Percentiles rank a stretch among this genome's conserved stretches.
These are phyloP conservation scores for Coleophoma crateriformis DNA, from an alignment of 2,329 filamentous ascomycete genomes.

Conservation along the genomic window DNA sequence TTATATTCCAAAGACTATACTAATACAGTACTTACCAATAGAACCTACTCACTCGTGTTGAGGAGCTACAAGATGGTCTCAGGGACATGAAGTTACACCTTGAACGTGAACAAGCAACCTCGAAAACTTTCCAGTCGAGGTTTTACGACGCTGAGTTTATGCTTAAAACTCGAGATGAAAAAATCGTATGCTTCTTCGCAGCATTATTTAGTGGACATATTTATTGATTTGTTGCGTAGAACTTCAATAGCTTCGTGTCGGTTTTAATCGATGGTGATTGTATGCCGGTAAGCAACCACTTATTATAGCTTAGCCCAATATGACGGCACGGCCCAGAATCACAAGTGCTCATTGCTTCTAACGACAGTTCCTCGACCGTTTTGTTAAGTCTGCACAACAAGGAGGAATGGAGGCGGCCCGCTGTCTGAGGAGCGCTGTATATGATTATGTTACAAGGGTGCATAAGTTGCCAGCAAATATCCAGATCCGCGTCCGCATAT, in stretches of 20 bases:
- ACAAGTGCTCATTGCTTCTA: too few species aligned
- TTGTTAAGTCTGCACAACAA: slow-evolving; percentile 23
- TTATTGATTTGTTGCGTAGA: background rate
- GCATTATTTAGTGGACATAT: too few species aligned
- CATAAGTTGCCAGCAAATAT: slow-evolving; percentile 7
- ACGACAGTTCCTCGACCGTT: slow-evolving; percentile 26
- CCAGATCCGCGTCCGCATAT: slow-evolving; percentile 29
- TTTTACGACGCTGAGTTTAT: too few species aligned
- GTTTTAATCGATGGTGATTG: slow-evolving; percentile 33
- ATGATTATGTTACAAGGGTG: slow-evolving; percentile 5
- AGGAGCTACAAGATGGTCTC: too few species aligned
- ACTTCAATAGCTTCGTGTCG: slow-evolving; percentile 21
- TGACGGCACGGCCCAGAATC: background rate
- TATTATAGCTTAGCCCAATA: background rate
- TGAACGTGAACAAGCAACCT: too few species aligned
- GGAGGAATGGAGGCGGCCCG: slow-evolving; percentile 26
- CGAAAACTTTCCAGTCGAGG: too few species aligned
- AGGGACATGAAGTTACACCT: too few species aligned
- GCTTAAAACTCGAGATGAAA: too few species aligned
- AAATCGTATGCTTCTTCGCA: too few species aligned
- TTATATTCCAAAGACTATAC: too few species aligned
- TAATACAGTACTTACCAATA: too few species aligned
- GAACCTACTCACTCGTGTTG: too few species aligned
- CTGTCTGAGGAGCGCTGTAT: background rate
- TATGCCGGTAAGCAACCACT: slow-evolving; percentile 27